Evolutionary conservation across 208 protist genomes (phyloP).

Genomic region (Porcisia deanei): DNA sequence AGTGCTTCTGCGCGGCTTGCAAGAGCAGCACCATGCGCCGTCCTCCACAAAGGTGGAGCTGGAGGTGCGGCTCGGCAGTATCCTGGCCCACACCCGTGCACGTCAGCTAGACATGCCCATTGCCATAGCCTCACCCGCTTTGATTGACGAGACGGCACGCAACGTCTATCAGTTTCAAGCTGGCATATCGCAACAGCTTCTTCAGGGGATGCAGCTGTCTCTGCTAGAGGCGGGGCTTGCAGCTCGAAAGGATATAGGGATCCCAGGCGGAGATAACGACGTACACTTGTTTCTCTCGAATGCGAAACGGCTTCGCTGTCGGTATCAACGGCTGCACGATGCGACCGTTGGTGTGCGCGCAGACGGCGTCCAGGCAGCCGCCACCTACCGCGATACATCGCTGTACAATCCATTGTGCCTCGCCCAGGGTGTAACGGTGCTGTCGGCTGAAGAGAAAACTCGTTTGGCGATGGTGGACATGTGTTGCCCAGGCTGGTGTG

Average conservation of each 20-base stretch:
- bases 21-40: conserved; percentile 35
- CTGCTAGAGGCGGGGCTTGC: conserved; percentile 12
- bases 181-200: background rate
- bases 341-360: background rate
- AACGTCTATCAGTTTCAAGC: conserved; percentile 27
- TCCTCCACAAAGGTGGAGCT: conserved; percentile 43
- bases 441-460: conserved; percentile 3
- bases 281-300: conserved; percentile 7
- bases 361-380: background rate
- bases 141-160: conserved; percentile 31
- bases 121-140: conserved; percentile 31
- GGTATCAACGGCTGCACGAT: background rate
- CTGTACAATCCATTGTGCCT: conserved; percentile 15
- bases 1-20: conserved; percentile 41
- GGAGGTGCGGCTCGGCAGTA: conserved; percentile 59
- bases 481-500: conserved; percentile 39
- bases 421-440: background rate
- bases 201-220: conserved; percentile 17
- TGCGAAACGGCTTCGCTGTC: conserved; percentile 4
- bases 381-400: background rate
- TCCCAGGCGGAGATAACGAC: background rate
- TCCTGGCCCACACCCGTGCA: conserved; percentile 22
- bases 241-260: background rate
- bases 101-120: conserved; percentile 37
- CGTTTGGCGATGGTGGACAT: conserved; percentile 20